Evolutionary conservation across 2,329 filamentous ascomycete species (phyloP), one percentile per base, ranked within the genome.

Genomic region (Sphaerostilbella broomeana): DNA sequence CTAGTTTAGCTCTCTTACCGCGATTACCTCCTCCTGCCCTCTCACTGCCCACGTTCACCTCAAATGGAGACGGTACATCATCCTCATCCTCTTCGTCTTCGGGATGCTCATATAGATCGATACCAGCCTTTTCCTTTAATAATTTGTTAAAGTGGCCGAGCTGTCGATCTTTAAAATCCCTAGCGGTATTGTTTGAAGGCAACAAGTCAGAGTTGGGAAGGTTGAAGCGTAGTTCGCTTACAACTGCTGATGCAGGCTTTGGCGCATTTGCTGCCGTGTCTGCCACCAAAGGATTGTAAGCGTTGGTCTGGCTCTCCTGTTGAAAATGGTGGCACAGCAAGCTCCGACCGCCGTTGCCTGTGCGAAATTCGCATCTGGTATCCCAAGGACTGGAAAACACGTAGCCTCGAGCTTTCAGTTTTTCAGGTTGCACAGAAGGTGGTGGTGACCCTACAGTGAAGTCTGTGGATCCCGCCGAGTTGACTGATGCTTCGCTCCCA

Each of bases 221-320:
- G 57, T 94, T 95, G 69, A 95, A 95, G 13, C 89, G 79, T 43
- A 97, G 68, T 60, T 95, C 90, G 59, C 86, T 94, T 18, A 94
- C 76, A 1, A 67, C 44, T 13, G 72, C 66, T 5, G 55, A 43
- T 5, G 44, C 45, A 52, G 44, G 68, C 40, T 52, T 51, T 31
- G 48, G 54, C 4, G 52, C 45, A 15, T 51, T 46, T n/a, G n/a
- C n/a, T n/a, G n/a, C n/a, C 3, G 59, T 45, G 12, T 47, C 55
- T 3, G 58, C 58, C 1, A 68, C 64, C 2, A 72, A 57, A 1
- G 70, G 67, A 42, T 74, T 73, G 46, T 63, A 65, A 3, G 59
- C 52, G 5, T 51, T 53, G 1, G 43, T 35, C 21, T 42, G 44
- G 5, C 53, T 58, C 4, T 68, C 65, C 19, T 75, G 71, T 2